These are phyloP conservation scores for Berkeleyomyces basicola DNA, from an alignment of 2,329 filamentous ascomycete species.

Conservation along the genomic window DNA sequence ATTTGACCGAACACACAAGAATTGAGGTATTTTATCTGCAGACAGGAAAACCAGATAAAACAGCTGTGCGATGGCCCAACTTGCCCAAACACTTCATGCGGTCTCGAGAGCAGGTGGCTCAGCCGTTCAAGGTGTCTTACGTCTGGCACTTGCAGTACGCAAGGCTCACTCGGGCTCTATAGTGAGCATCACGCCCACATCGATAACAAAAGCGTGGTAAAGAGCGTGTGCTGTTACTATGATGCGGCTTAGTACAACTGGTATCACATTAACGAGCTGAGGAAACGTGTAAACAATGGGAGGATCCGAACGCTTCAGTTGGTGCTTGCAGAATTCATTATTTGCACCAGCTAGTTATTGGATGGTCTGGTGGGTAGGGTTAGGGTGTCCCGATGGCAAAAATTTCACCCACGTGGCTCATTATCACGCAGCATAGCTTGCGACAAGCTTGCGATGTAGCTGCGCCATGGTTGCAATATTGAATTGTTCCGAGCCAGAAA, in stretches of 20 bases:
- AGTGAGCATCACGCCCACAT: no score
- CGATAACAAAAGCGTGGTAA: neutral
- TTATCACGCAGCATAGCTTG: no score
- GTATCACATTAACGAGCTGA: neutral
- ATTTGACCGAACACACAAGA: neutral
- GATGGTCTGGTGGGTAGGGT: neutral
- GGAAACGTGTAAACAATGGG: neutral
- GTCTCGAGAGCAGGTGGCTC: no score
- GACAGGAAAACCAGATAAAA: neutral
- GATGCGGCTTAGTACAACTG: neutral
- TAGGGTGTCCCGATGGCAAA: neutral
- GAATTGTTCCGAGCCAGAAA: no score
- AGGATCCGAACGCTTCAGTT: neutral
- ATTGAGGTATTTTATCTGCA: neutral
- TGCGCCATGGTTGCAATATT: no score
- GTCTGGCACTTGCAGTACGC: no score
- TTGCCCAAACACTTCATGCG: no score
- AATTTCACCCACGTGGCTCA: no score
- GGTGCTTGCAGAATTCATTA: neutral
- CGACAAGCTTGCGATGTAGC: no score
- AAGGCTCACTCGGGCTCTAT: no score
- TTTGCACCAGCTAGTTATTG: neutral
- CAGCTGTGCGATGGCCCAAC: neutral
- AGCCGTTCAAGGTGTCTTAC: no score
- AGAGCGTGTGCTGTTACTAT: neutral